Evolutionary conservation across 768 basidiomycete species (phyloP).

Genomic region (Russula compacta): DNA sequence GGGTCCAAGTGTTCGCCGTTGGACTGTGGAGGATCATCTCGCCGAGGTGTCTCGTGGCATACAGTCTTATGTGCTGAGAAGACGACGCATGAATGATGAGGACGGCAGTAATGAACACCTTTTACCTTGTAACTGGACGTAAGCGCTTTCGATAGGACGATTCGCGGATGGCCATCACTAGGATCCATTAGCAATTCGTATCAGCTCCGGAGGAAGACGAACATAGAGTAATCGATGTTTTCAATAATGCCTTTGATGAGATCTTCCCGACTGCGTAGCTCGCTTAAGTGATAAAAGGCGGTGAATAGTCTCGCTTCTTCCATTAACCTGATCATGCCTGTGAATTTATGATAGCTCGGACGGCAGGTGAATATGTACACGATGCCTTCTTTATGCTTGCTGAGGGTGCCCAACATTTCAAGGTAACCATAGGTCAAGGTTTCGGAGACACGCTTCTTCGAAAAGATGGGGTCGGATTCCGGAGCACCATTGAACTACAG

Average conservation of each 20-base stretch:
- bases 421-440: slow-evolving; percentile 89
- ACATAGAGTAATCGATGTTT: slow-evolving; percentile 87
- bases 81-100: neutral
- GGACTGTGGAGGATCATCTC: slow-evolving; percentile 59
- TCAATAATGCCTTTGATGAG: slow-evolving; percentile 86
- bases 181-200: slow-evolving; percentile 10
- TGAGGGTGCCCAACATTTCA: slow-evolving; percentile 89
- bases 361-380: slow-evolving; percentile 39
- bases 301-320: slow-evolving; percentile 93
- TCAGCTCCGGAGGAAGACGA: slow-evolving; percentile 24
- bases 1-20: slow-evolving; percentile 74
- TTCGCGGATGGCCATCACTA: slow-evolving; percentile 91
- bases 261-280: slow-evolving; percentile 85
- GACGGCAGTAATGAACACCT: neutral
- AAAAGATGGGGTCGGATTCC: slow-evolving; percentile 74
- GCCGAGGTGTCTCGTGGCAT: slow-evolving; percentile 83
- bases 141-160: slow-evolving; percentile 87
- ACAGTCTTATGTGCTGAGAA: slow-evolving; percentile 71
- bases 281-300: slow-evolving; percentile 90
- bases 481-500: slow-evolving; percentile 61
- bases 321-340: slow-evolving; percentile 47
- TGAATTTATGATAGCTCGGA: neutral
- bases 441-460: slow-evolving; percentile 68
- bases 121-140: slow-evolving; percentile 85
- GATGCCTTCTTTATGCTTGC: slow-evolving; percentile 80